Conservation (phyloP, 2,329 filamentous ascomycete species). For the Curvularia spicifera region DNA sequence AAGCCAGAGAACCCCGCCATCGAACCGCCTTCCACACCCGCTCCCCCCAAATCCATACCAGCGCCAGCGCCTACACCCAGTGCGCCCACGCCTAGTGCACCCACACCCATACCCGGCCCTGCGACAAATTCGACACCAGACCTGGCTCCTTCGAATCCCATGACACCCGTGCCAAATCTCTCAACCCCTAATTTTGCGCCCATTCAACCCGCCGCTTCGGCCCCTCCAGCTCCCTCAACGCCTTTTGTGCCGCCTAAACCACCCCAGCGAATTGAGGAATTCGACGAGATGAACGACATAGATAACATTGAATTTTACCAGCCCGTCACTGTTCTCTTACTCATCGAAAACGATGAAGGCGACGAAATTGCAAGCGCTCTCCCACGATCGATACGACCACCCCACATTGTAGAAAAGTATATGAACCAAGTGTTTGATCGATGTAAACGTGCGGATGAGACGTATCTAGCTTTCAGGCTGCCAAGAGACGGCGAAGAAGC, state of each 20-base stretch:
- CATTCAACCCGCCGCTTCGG: conserved; percentile 20
- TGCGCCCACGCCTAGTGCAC: neutral
- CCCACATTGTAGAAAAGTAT: conserved; percentile 47
- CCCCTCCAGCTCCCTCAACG: conserved; percentile 11
- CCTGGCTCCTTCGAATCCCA: conserved; percentile 12
- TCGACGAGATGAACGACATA: conserved; percentile 55
- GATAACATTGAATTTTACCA: conserved; percentile 64
- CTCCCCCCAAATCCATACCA: conserved; percentile 24
- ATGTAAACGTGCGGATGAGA: conserved; percentile 61
- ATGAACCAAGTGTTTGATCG: conserved; percentile 59
- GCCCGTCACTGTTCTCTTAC: conserved; percentile 70
- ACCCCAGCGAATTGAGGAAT: conserved; percentile 45
- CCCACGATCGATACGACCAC: conserved; percentile 60
- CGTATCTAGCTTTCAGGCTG: conserved; percentile 62
- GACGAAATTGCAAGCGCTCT: conserved; percentile 57
- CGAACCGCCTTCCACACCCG: conserved; percentile 40
- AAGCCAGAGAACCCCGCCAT: conserved; percentile 46
- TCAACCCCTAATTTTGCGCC: conserved; percentile 21
- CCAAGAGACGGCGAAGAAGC: conserved; percentile 51
- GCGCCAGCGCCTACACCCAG: neutral
- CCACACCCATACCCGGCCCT: neutral
- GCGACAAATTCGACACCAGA: conserved; percentile 15
- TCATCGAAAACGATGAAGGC: conserved; percentile 58
- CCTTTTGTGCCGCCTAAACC: conserved; percentile 38
- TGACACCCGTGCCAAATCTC: conserved; percentile 8